phyloP scores from a whole-genome alignment of 2,329 filamentous ascomycete species.

The Fusarium sp. region DNA sequence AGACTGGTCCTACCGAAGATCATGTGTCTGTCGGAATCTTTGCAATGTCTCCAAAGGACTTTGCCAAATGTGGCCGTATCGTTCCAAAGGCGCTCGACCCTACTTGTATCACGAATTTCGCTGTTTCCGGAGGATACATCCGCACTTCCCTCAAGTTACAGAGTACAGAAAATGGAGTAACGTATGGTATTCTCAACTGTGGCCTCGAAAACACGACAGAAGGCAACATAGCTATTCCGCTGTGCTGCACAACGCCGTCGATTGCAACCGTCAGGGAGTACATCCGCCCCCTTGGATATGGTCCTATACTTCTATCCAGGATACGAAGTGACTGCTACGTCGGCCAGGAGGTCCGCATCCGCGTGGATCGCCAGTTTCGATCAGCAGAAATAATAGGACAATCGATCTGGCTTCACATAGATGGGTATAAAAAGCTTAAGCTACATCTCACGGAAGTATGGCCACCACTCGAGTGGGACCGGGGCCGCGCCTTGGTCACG shows the following conservation, averaged over 20 bases:
- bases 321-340: rapidly evolving
- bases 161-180: too few species aligned
- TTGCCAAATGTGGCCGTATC: neutral
- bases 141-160: neutral
- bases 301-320: neutral
- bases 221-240: neutral
- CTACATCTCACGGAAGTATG: neutral
- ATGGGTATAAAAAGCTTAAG: neutral
- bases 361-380: neutral
- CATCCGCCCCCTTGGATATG: neutral
- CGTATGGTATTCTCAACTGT: neutral
- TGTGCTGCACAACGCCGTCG: neutral
- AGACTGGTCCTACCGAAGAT: rapidly evolving
- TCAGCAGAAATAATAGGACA: rapidly evolving
- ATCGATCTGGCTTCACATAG: neutral
- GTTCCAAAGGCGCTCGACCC: neutral
- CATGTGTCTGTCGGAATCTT: neutral
- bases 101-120: neutral
- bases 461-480: neutral
- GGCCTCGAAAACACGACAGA: neutral
- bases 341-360: neutral
- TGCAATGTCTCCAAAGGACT: neutral
- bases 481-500: neutral
- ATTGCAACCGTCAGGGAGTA: neutral
- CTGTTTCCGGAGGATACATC: neutral